Percentiles rank a stretch among this genome's conserved stretches.
Evolutionary conservation across 345 rosid species (phyloP).

Genomic region (Melaleuca alternifolia): DNA sequence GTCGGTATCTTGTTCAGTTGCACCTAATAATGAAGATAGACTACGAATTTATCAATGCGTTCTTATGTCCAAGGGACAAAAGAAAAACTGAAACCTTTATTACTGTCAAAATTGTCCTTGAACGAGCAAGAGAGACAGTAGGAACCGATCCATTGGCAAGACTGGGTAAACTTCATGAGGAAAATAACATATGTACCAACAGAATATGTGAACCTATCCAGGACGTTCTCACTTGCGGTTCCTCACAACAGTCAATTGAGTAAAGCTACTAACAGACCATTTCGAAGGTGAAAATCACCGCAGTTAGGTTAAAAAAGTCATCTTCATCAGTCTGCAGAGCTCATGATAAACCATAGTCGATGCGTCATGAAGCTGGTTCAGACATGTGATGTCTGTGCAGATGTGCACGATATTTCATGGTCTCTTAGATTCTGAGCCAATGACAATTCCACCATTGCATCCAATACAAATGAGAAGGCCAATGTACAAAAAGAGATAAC

Average conservation of each 20-base stretch:
- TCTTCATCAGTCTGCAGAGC: conserved; percentile 9
- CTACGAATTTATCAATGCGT: background rate
- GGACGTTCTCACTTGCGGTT: background rate
- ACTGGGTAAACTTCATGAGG: background rate
- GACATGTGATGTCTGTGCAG: background rate
- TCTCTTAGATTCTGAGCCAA: background rate
- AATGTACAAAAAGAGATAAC: background rate
- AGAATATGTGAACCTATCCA: background rate
- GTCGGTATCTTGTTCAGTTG: background rate
- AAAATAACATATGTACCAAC: background rate
- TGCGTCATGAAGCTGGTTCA: background rate
- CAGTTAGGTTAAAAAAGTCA: background rate
- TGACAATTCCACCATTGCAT: background rate
- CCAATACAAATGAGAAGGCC: background rate
- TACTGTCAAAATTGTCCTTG: background rate
- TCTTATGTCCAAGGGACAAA: background rate
- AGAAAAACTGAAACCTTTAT: background rate
- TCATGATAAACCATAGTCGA: background rate
- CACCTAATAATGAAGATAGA: background rate
- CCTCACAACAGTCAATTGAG: background rate
- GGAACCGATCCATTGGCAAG: background rate
- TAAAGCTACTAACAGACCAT: background rate
- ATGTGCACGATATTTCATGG: background rate
- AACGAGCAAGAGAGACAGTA: background rate
- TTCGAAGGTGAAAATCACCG: background rate